These are phyloP conservation scores for Phycomyces blakesleeanus DNA, from an alignment of 192 early-diverging fungal genomes.

Conservation along the genomic window DNA sequence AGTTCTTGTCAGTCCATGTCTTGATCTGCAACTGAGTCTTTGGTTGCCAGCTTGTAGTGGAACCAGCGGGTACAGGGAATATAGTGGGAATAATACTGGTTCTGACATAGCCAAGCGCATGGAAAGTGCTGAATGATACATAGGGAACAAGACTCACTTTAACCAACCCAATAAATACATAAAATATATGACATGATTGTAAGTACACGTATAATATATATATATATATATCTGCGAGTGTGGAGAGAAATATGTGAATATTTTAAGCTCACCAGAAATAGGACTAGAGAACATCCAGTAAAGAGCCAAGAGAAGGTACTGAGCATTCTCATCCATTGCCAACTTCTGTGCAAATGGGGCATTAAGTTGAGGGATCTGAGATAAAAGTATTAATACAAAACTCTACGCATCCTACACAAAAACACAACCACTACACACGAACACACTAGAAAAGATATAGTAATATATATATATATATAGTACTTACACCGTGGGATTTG, in stretches of 20 bases:
- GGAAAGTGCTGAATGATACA: conserved; percentile 69
- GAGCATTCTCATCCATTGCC: conserved; percentile 70
- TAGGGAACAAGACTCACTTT: conserved; percentile 66
- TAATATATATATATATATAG: conserved; percentile 1
- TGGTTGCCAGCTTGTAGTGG: conserved; percentile 32
- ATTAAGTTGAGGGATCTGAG: conserved; percentile 56
- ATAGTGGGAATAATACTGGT: conserved; percentile 61
- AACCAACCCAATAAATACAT: no score
- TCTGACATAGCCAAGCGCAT: conserved; percentile 65
- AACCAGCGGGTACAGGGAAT: conserved; percentile 37
- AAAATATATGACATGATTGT: no score
- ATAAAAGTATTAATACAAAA: conserved; percentile 3
- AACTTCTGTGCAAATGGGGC: conserved; percentile 53
- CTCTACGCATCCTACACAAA: no score
- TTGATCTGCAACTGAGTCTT: conserved; percentile 46
- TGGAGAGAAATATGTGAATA: no score
- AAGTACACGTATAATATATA: no score
- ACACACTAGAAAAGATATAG: neutral
- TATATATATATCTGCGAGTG: no score
- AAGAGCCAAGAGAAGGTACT: conserved; percentile 69
- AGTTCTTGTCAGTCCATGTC: conserved; percentile 55
- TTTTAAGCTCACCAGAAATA: conserved; percentile 61
- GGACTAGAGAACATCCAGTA: conserved; percentile 64
- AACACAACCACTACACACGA: no score
- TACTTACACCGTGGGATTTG: conserved; percentile 70